These are phyloP conservation scores for Zymoseptoria passerinii DNA, from an alignment of 2,329 filamentous ascomycete genomes.

Conservation along the genomic window DNA sequence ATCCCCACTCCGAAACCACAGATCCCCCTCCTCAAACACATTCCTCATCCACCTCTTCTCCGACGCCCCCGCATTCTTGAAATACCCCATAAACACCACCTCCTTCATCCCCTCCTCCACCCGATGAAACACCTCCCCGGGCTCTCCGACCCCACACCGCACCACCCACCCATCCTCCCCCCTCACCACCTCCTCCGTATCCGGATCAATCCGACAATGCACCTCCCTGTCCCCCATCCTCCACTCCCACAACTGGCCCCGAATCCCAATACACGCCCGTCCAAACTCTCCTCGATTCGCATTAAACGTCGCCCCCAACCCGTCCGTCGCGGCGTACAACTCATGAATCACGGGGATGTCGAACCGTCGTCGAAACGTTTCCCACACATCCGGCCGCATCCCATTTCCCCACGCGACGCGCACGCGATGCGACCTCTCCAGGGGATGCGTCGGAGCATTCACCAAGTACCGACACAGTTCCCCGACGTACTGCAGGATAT, in stretches of 20 bases:
- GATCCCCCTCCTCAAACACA: constrained; percentile 67
- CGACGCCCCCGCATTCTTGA: constrained; percentile 61
- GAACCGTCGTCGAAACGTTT: constrained; percentile 65
- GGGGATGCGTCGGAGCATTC: constrained; percentile 52
- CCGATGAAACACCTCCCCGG: constrained; percentile 66
- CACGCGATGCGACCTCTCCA: constrained; percentile 65
- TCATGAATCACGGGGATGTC: constrained; percentile 28
- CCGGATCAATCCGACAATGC: constrained; percentile 60
- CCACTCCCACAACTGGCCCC: constrained; percentile 21
- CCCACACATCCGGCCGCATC: constrained; percentile 74
- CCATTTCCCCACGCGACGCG: constrained; percentile 73
- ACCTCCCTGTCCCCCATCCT: constrained; percentile 32
- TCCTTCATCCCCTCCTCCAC: constrained; percentile 57
- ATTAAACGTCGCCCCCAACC: constrained; percentile 23
- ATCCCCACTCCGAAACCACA: constrained; percentile 76
- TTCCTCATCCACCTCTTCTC: constrained; percentile 63
- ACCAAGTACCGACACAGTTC: constrained; percentile 77
- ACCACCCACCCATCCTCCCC: constrained; percentile 60
- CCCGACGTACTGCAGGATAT: constrained; percentile 74
- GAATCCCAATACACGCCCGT: constrained; percentile 18
- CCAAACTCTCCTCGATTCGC: constrained; percentile 23
- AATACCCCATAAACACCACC: constrained; percentile 72
- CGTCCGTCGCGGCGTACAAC: constrained; percentile 31
- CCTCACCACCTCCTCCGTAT: constrained; percentile 58
- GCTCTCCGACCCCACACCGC: constrained; percentile 50